Percentiles rank a stretch among this genome's conserved stretches.
Conservation (phyloP, 1,284 basidiomycete species). For the Takashimella tepidaria region DNA sequence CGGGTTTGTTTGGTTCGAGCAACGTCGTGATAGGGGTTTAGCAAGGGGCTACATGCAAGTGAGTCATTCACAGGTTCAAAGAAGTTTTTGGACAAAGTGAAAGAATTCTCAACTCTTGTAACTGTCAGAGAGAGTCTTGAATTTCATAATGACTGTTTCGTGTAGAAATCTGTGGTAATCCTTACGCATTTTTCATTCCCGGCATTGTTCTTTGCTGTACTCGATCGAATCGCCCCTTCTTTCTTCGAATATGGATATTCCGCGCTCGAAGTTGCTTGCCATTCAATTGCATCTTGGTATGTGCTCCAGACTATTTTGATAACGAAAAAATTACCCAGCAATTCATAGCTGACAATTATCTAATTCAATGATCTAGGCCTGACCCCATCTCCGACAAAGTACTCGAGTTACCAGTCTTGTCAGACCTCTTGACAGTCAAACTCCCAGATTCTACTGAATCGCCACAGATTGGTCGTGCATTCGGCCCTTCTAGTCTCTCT, state of each 20-base stretch:
- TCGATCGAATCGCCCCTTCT: constrained; percentile 67
- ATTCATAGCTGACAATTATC: neutral
- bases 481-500: constrained; percentile 7
- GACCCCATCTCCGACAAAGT: constrained; percentile 59
- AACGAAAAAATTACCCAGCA: too few species aligned
- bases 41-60: constrained; percentile 86
- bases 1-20: constrained; percentile 76
- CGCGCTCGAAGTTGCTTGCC: constrained; percentile 78
- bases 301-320: constrained; percentile 40
- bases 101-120: constrained; percentile 1
- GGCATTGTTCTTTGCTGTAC: constrained; percentile 67
- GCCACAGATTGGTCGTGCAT: constrained; percentile 55
- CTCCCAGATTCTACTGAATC: constrained; percentile 65
- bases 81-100: constrained; percentile 9
- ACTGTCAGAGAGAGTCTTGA: too few species aligned
- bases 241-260: constrained; percentile 69
- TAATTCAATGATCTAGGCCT: constrained; percentile 53
- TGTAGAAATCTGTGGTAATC: constrained; percentile 75
- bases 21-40: constrained; percentile 61
- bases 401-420: constrained; percentile 73
- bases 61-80: constrained; percentile 16
- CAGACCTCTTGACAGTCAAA: constrained; percentile 64
- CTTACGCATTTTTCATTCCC: constrained; percentile 80
- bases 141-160: too few species aligned
- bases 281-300: constrained; percentile 80